Evolutionary conservation across 148 eudicot species (phyloP).

Genomic region (Cornus kousa): DNA sequence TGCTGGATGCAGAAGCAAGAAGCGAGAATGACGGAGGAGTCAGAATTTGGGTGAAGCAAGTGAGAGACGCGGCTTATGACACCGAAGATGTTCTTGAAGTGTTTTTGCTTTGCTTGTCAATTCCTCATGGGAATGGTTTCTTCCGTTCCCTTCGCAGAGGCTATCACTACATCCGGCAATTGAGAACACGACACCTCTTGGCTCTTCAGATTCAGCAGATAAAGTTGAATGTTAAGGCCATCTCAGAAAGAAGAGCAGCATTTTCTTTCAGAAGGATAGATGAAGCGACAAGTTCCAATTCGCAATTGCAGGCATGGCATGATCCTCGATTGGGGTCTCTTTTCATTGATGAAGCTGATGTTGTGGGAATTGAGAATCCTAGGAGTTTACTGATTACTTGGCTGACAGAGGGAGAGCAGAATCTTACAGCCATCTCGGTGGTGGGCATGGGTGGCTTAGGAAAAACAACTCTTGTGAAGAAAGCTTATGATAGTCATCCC

Average conservation of each 20-base stretch:
- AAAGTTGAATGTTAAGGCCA: background rate
- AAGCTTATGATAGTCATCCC: conserved; percentile 4
- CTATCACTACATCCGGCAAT: background rate
- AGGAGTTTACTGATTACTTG: conserved; percentile 2
- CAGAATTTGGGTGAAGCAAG: conserved; percentile 14
- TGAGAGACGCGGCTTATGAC: conserved; percentile 5
- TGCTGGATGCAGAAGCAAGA: conserved; percentile 9
- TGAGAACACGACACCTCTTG: background rate
- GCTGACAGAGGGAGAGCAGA: background rate
- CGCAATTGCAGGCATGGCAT: background rate
- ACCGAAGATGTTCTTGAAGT: conserved; percentile 10
- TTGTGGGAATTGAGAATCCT: conserved; percentile 11
- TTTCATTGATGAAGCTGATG: conserved; percentile 9
- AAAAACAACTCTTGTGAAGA: conserved; percentile 14
- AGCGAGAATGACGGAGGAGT: background rate
- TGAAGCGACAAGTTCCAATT: background rate
- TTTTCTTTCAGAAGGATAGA: background rate
- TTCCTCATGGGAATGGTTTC: background rate
- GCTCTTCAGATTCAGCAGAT: background rate
- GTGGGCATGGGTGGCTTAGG: conserved; percentile 9
- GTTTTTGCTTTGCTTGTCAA: background rate
- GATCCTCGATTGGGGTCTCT: conserved; percentile 5
- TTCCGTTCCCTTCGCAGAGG: background rate
- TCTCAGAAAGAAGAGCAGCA: conserved; percentile 11
- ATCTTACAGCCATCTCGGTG: conserved; percentile 4